Evolutionary conservation across 306 rosid species (phyloP).

Genomic region (Vigna trinervia): DNA sequence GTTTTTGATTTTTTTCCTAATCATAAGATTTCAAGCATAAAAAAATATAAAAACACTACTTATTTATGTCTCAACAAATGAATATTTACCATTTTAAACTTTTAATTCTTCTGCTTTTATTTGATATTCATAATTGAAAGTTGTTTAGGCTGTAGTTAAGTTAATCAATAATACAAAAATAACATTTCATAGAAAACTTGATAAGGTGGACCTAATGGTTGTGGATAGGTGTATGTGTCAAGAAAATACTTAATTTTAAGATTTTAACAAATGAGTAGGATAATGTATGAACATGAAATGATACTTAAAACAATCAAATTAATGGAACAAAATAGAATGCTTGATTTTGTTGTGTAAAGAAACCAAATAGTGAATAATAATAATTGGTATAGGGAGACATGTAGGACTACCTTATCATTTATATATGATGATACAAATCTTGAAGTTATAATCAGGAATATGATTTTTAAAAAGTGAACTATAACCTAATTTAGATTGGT

Average conservation of each 20-base stretch:
- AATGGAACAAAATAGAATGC: background rate
- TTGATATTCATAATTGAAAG: background rate
- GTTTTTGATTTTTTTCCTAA: background rate
- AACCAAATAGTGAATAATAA: background rate
- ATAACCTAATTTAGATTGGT: too few relatives aligned
- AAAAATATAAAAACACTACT: background rate
- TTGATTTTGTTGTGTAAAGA: background rate
- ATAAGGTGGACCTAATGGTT: too few relatives aligned
- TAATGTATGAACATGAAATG: too few relatives aligned
- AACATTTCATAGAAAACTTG: background rate
- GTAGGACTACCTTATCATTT: conserved; percentile 40
- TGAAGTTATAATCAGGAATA: background rate
- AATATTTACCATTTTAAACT: background rate
- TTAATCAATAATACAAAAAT: background rate
- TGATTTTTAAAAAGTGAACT: too few relatives aligned
- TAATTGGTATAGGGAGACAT: conserved; percentile 11
- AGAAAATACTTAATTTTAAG: too few relatives aligned
- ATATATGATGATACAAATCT: background rate
- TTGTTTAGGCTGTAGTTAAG: background rate
- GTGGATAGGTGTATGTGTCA: too few relatives aligned
- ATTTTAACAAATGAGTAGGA: too few relatives aligned
- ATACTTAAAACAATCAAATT: background rate
- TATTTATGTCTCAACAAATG: background rate
- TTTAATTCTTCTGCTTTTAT: background rate
- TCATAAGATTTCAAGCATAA: background rate